Conservation (phyloP, 2,329 filamentous ascomycete genomes). For the Colletotrichum australisinense region DNA sequence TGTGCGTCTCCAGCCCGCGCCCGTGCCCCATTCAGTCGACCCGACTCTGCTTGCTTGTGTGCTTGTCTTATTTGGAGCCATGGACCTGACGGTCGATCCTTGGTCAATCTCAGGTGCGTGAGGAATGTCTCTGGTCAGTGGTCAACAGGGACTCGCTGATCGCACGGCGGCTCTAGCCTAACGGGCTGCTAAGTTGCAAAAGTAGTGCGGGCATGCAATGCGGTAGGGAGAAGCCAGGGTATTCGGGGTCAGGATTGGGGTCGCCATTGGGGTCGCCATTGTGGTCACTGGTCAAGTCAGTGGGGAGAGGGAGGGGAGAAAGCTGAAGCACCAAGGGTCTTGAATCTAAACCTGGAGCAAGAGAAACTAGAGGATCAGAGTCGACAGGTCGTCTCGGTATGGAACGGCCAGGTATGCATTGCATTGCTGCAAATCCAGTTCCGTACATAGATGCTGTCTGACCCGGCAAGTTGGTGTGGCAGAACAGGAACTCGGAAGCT, state of each 20-base stretch:
- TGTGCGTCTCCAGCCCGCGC: background rate
- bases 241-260: conserved; percentile 8
- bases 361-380: conserved; percentile 10
- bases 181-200: background rate
- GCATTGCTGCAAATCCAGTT: conserved; percentile 3
- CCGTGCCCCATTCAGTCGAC: conserved; percentile 14
- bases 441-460: background rate
- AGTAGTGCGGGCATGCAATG: conserved; percentile 19
- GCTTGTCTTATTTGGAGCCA: conserved; percentile 9
- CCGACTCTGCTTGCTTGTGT: conserved; percentile 6
- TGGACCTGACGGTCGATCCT: conserved; percentile 26
- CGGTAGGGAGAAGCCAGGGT: conserved; percentile 14
- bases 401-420: background rate
- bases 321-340: conserved; percentile 32
- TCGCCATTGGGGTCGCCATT: conserved; percentile 18
- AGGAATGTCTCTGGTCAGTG: conserved; percentile 12
- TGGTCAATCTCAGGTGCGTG: conserved; percentile 24
- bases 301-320: background rate
- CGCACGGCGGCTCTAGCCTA: conserved; percentile 17
- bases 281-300: conserved; percentile 8
- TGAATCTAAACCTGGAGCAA: conserved; percentile 20
- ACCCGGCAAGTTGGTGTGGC: conserved; percentile 15
- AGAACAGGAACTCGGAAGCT: background rate
- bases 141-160: conserved; percentile 17
- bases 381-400: background rate